Evolutionary conservation across 2,329 filamentous ascomycete species (phyloP), one percentile per base, ranked within the genome.

Genomic region (Scedosporium dehoogii): DNA sequence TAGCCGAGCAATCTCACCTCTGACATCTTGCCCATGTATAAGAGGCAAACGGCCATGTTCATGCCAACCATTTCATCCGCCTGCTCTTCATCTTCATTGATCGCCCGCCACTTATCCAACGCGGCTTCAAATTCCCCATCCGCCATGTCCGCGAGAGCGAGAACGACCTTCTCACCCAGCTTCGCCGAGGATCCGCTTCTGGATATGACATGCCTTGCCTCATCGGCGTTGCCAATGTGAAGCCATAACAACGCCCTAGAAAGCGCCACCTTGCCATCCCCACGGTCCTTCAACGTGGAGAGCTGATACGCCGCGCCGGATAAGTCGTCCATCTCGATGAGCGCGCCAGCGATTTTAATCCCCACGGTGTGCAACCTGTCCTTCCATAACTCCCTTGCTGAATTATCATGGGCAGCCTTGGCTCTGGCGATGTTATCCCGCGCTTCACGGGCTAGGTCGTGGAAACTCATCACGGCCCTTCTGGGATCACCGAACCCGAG

Each of bases 241-340:
- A 97, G 76, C 80, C 87, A 90, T 42, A 97, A 75, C 44, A 97
- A 77, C 2, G 88, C 83, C 65, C 79, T 80, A 4, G 82, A 77
- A 12, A 80, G 73, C 3, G 73, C 73, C 64, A 81, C 67, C 72
- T 76, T 75, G 21, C 73, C 70, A 68, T 76, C 69, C 21, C 73
- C 69, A 2, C 71, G 68, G 16, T 71, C 73, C 59, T 71, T 76
- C 14, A 96, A 73, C 3, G 80, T 85, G 21, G 79, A 78, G 2
- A 99, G 76, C 68, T 96, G 91, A 33, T 87, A 79, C 1, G 82
- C 85, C 0, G 93, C 94, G 4, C 90, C 91, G 2, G 89, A 85
- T 0, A 96, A 72, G 70, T 99, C 93, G 7, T 91, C 91, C 86
- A 97, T 96, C 73, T 94, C 90, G 5, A 93, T 81, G 29, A 94